Base-by-base conservation (phyloP, 495 filamentous ascomycete species). In the Neurospora tetrasperma region DNA sequence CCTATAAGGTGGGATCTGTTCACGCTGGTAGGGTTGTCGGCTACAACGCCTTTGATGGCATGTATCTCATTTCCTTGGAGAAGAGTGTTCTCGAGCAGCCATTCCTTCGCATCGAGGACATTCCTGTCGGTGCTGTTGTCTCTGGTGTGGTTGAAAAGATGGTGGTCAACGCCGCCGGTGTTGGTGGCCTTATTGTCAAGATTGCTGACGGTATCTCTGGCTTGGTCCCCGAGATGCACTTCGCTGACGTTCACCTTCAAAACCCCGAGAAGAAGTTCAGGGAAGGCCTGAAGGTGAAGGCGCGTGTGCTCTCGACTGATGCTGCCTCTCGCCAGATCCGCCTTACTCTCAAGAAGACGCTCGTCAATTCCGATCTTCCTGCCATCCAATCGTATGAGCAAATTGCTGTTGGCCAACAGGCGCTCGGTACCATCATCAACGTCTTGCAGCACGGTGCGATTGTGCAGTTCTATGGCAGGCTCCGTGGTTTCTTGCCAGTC, bases 251-350 rank as follows among this genome's bases (percentile, higher is more conserved):
- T 27, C 89, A 88, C 71, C 86, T 99, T 42, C 92, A 96, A 77
- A 92, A 97, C 78, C 96, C 96, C 14, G 96, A 99, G 82, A 94
- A 92, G 82, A 98, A 97, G 79, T 99, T 98, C 84, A 89, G 90
- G 68, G 93, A 94, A 81, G 96, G 95, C 2, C 86, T 91, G 80
- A 88, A 90, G 66, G 89, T 99, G 69, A 96, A 91, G 71, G 89
- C 90, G 42, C 88, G 94, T 70, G 92, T 99, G 54, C 84, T 99
- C 35, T 96, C 94, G 2, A 91, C 89, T 14, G 88, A 97, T 77
- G 83, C 89, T 1, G 84, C 89, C 46, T 96, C 91, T 82, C 88
- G 90, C 70, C 91, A 93, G 74, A 85, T 98, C 48, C 89, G 90
- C n/a, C 83, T 99, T 74, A 97, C 96, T 1, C 77, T 99, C 73